Base-by-base conservation (phyloP, 1,284 basidiomycete genomes). In the Fistulina hepatica region DNA sequence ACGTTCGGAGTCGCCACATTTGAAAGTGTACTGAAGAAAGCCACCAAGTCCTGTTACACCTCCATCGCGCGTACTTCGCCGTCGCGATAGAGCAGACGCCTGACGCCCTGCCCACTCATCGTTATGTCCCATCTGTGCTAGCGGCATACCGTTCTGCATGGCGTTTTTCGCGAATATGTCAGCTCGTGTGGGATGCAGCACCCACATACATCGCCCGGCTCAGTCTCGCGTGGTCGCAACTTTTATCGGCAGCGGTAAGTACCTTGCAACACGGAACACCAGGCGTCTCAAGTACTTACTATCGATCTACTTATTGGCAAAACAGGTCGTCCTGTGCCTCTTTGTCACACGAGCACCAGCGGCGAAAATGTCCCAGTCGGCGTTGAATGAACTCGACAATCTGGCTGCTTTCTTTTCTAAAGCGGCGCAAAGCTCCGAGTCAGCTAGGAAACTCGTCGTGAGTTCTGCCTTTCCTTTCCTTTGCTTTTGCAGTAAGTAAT, bases 311-410 rank as follows among this genome's bases (percentile, higher is more conserved):
- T n/a, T n/a, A n/a, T n/a, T n/a, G n/a, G n/a, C n/a, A n/a, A n/a
- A n/a, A n/a, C 46, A 83, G 80, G 72, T 82, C 41, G 71, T 79
- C 4, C 72, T 82, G 71, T 77, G 76, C 41, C 61, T 81, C 37
- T 55, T 82, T 5, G 70, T 72, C 1, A 73, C 69, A 4, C 65
- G 67, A 11, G 69, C 75, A 2, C 75, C 79, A 0, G 61, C 53
- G 10, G 76, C 73, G 2, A 70, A 66, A 24, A 58, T 82, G 46
- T 64, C 73, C 1, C 51, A 57, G 4, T 61, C 72, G 2, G 69
- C 78, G 6, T 43, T 80, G 27, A 61, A 67, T 12, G 74, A 80
- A 47, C 57, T 82, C 11, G 69, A 75, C 44, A 52, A 54, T 12
- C 53, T 75, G 5, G 57, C 64, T 17, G 56, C 59, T 1, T 43